Evolutionary conservation across 768 basidiomycete genomes (phyloP), one percentile per base, ranked within the genome.

Genomic region (Cyathus striatus): DNA sequence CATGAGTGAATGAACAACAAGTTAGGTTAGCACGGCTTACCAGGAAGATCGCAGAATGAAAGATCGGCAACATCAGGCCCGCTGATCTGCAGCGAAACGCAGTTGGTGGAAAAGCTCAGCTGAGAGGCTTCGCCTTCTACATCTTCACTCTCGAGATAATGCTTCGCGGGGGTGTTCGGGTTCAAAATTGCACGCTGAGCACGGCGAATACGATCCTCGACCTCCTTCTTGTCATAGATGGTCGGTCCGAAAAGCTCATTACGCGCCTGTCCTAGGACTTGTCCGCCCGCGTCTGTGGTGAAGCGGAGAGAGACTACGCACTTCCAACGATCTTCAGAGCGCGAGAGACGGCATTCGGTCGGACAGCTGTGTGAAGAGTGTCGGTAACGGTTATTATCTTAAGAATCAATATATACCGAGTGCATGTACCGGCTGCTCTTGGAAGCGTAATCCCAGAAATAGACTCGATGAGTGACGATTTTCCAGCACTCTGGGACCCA

Each of bases 381-480:
- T 72, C 0, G 80, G 79, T 16, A 30, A 10, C 16, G 27, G 12
- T 24, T 32, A 27, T 6, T 5, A 24, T 6, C 37, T 1, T 20
- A 4, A 22, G 13, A 23, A 4, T 16, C 21, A 6, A 21, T 0
- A 9, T 41, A 36, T 45, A 76, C 83, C 83, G 68, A 2, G 84
- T 86, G 42, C 83, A 85, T 0, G 83, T 83, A 1, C 83, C 83
- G 4, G 74, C 66, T 0, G 78, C 78, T 9, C 83, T 68, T 16
- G 83, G 83, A 0, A 85, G 58, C 0, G 72, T 79, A 16, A 84
- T 72, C 0, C 81, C 79, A 0, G 80, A 81, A 33, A 85, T 83
- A 0, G 79, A 71, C 48, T 85, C 83, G 7, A 85, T 84, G 9
- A 85, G 65, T 0, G 83, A 85, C 0, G 80, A 82, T 47, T 85